These are phyloP conservation scores for Coemansia sp. DNA, from an alignment of 192 early-diverging fungal genomes.

Conservation along the genomic window DNA sequence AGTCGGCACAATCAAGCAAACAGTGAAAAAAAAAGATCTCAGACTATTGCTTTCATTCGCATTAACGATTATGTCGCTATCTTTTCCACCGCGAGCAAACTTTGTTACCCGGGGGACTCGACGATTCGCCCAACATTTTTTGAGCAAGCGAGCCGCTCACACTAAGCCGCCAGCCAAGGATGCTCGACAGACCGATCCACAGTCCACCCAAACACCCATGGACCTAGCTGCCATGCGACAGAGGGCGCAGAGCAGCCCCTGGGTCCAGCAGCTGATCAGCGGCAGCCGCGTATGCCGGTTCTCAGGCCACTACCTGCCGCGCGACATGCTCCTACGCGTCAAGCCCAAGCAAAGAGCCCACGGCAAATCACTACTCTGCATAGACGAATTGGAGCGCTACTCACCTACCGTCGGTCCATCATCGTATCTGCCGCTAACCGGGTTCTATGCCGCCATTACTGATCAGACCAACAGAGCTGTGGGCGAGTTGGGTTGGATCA, in stretches of 20 bases:
- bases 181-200: slow-evolving; percentile 8
- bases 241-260: slow-evolving; percentile 28
- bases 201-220: not conserved
- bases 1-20: no score
- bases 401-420: slow-evolving; percentile 15
- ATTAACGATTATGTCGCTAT: no score
- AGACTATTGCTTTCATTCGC: no score
- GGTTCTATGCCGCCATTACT: slow-evolving; percentile 11
- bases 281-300: slow-evolving; percentile 22
- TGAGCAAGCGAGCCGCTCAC: not conserved
- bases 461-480: slow-evolving; percentile 2
- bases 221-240: slow-evolving; percentile 9
- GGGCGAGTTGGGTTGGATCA: slow-evolving; percentile 14
- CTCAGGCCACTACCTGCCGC: slow-evolving; percentile 8
- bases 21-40: no score
- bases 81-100: no score
- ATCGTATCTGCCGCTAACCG: slow-evolving; percentile 16
- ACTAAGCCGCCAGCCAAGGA: not conserved
- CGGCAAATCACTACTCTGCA: not conserved
- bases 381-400: slow-evolving; percentile 35
- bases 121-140: no score
- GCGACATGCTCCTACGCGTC: slow-evolving; percentile 14
- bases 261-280: slow-evolving; percentile 30
- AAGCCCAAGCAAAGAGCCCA: slow-evolving; percentile 11
- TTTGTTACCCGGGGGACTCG: no score